Conservation (phyloP, 2,329 filamentous ascomycete genomes). For the Pestalotiopsis fici region DNA sequence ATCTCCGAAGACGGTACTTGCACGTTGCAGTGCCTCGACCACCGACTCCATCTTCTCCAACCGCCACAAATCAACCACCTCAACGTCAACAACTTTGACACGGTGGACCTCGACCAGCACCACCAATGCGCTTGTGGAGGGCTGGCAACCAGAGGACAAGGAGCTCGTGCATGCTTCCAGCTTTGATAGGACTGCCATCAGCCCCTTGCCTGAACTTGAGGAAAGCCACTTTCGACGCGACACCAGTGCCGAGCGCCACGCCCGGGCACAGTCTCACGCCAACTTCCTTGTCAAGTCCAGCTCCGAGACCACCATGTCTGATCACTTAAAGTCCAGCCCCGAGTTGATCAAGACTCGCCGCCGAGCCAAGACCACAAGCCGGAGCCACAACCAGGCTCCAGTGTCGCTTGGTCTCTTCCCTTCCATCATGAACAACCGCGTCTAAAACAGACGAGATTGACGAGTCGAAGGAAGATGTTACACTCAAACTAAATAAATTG, state of each 20-base stretch:
- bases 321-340: slow-evolving; percentile 14
- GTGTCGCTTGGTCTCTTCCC: slow-evolving; percentile 33
- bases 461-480: not conserved
- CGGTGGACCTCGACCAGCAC: slow-evolving; percentile 53
- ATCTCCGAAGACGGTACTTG: slow-evolving; percentile 21
- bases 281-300: slow-evolving; percentile 18
- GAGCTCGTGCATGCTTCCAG: slow-evolving; percentile 13
- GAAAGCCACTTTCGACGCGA: slow-evolving; percentile 13
- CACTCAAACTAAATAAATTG: not conserved
- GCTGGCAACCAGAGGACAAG: slow-evolving; percentile 16
- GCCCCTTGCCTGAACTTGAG: slow-evolving; percentile 7
- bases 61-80: slow-evolving; percentile 55
- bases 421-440: slow-evolving; percentile 4
- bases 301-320: slow-evolving; percentile 12
- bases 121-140: slow-evolving; percentile 40
- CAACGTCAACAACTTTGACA: slow-evolving; percentile 54
- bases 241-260: slow-evolving; percentile 24
- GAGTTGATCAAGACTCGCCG: slow-evolving; percentile 25
- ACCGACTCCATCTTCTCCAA: slow-evolving; percentile 50
- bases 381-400: slow-evolving; percentile 23
- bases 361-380: slow-evolving; percentile 32
- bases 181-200: slow-evolving; percentile 11
- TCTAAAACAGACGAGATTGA: not conserved
- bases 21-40: slow-evolving; percentile 57
- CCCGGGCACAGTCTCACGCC: slow-evolving; percentile 29